These are phyloP conservation scores for Aristolochia fimbriata DNA, from an alignment of 164 flowering plant genomes.

Conservation along the genomic window DNA sequence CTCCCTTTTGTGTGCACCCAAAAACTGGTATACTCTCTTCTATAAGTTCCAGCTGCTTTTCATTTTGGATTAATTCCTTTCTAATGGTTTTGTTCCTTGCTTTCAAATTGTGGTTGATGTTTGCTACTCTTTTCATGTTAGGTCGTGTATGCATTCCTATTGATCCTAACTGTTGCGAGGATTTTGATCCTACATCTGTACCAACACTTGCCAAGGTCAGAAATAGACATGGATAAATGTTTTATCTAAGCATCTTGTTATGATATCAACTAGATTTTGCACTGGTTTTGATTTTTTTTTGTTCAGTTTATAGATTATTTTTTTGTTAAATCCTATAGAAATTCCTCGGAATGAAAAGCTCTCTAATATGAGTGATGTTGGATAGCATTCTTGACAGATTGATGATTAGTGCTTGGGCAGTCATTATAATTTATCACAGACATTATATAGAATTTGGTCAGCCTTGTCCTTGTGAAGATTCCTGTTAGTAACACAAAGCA, in stretches of 20 bases:
- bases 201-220: constrained; percentile 85
- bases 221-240: background rate
- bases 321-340: background rate
- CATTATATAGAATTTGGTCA: too few species aligned
- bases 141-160: constrained; percentile 97
- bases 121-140: constrained; percentile 14
- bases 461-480: too few species aligned
- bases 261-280: background rate
- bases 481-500: too few species aligned
- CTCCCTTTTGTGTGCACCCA: constrained; percentile 97
- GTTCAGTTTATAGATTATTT: background rate
- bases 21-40: constrained; percentile 60
- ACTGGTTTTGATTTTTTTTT: background rate
- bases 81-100: background rate
- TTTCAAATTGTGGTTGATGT: background rate
- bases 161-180: constrained; percentile 73
- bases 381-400: too few species aligned
- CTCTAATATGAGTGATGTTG: background rate
- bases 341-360: background rate
- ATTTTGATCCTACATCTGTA: constrained; percentile 81
- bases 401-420: too few species aligned
- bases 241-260: background rate
- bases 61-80: background rate
- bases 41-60: background rate
- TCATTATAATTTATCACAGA: too few species aligned